Evolutionary conservation across 2,329 filamentous ascomycete species (phyloP).

Genomic region (Beauveria medogensis): DNA sequence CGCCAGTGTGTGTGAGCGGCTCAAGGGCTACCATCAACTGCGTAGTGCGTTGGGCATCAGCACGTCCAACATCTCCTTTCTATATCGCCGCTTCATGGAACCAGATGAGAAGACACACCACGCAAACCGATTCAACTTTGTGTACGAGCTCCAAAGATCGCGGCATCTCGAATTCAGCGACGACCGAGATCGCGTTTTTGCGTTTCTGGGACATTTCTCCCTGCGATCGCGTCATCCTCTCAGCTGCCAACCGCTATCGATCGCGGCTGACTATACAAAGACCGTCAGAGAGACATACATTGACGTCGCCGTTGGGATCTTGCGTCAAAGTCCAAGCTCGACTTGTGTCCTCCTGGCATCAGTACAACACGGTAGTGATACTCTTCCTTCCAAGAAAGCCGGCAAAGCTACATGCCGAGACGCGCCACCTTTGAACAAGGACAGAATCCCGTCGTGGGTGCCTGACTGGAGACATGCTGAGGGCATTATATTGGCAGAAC

Average conservation of each 20-base stretch:
- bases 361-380: conserved; percentile 15
- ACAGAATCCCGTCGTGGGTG: neutral
- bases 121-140: conserved; percentile 23
- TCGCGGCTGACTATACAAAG: conserved; percentile 22
- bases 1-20: conserved; percentile 21
- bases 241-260: conserved; percentile 9
- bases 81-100: conserved; percentile 26
- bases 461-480: neutral
- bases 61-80: conserved; percentile 26
- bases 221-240: conserved; percentile 16
- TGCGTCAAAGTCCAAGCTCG: conserved; percentile 21
- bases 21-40: conserved; percentile 26
- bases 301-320: conserved; percentile 24
- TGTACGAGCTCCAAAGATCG: conserved; percentile 29
- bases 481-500: no score
- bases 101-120: conserved; percentile 19
- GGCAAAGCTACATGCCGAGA: neutral
- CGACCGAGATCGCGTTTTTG: conserved; percentile 27
- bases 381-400: neutral
- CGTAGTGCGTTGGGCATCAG: conserved; percentile 22
- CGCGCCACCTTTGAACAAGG: neutral
- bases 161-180: conserved; percentile 25
- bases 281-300: conserved; percentile 25
- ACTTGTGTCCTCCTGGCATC: conserved; percentile 21
- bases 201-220: conserved; percentile 29